Percentiles rank a stretch among this genome's conserved stretches.
Evolutionary conservation across 2,329 filamentous ascomycete genomes (phyloP).

Genomic region (Colletotrichum eremochloae): DNA sequence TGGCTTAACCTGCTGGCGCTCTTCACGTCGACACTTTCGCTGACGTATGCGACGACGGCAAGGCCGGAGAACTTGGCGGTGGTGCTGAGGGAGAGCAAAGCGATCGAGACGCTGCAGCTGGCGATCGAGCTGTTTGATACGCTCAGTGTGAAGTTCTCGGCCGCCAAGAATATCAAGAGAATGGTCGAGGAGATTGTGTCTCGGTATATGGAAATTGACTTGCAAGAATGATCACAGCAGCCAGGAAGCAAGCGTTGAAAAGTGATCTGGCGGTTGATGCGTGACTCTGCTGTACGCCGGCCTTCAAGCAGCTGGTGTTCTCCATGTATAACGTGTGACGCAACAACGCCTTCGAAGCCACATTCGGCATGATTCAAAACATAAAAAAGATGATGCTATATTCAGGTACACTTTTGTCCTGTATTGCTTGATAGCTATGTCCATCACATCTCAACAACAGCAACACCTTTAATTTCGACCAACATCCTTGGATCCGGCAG

Average conservation of each 20-base stretch:
- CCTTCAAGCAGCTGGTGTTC: too few relatives aligned
- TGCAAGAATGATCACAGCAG: neutral
- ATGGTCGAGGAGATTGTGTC: constrained; percentile 45
- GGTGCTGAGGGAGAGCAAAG: constrained; percentile 47
- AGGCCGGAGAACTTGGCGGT: constrained; percentile 50
- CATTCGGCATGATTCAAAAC: too few relatives aligned
- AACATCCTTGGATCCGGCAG: neutral
- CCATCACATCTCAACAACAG: neutral
- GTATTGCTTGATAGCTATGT: neutral
- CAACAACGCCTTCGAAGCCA: too few relatives aligned
- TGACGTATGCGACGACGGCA: constrained; percentile 59
- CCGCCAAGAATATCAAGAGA: constrained; percentile 47
- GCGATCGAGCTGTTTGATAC: constrained; percentile 50
- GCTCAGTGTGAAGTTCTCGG: constrained; percentile 49
- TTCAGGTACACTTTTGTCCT: neutral
- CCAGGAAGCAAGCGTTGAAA: neutral
- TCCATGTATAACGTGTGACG: too few relatives aligned
- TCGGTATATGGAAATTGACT: constrained; percentile 44
- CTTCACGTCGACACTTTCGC: constrained; percentile 57
- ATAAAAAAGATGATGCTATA: too few relatives aligned
- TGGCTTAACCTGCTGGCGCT: constrained; percentile 57
- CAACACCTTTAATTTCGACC: neutral
- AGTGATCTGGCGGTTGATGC: neutral
- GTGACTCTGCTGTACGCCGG: neutral
- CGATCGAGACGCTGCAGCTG: constrained; percentile 50